Evolutionary conservation across 2,329 filamentous ascomycete genomes (phyloP), one percentile per base, ranked within the genome.

Genomic region (Monosporascus sp.): DNA sequence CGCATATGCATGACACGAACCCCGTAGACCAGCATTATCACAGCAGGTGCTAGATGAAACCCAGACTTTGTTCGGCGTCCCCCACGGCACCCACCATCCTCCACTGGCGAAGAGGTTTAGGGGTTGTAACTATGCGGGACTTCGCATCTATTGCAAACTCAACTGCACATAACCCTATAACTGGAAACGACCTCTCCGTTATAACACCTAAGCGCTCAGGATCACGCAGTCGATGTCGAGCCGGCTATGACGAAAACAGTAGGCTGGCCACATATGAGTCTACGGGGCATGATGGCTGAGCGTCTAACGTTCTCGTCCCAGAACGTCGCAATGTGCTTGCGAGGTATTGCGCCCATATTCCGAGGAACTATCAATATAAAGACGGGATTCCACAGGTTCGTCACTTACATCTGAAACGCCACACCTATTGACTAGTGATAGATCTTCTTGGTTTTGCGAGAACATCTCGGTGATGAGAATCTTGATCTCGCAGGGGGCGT

Each of bases 251-350:
- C 27, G 64, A 65, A 31, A 62, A 64, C 36, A 65, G 64, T 65
- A 39, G 55, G 61, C 60, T 9, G 6, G 50, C 15, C 5, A n/a
- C 7, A 20, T 34, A 48, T n/a, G 5, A 41, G 18, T 18, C 38
- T 22, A 9, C 7, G 5, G 37, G 7, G 4, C 15, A n/a, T 20
- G 15, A n/a, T 7, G 14, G 24, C 6, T 22, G 18, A 42, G 38
- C 24, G 27, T 18, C 22, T 27, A 47, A 34, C 49, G 47, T 50
- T 51, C 24, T 39, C 18, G 9, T 37, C 7, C 31, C 38, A 75
- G 73, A 75, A 61, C 77, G 74, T 51, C 71, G 74, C 39, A 74
- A 72, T 49, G 71, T 75, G 6, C 70, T 77, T 18, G 70, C 75
- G 27, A 65, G 71, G 62, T 71, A 74, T 47, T 75, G 73, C 49